Evolutionary conservation across 1,284 basidiomycete genomes (phyloP), one percentile per base, ranked within the genome.

Genomic region (Wallemia mellicola): DNA sequence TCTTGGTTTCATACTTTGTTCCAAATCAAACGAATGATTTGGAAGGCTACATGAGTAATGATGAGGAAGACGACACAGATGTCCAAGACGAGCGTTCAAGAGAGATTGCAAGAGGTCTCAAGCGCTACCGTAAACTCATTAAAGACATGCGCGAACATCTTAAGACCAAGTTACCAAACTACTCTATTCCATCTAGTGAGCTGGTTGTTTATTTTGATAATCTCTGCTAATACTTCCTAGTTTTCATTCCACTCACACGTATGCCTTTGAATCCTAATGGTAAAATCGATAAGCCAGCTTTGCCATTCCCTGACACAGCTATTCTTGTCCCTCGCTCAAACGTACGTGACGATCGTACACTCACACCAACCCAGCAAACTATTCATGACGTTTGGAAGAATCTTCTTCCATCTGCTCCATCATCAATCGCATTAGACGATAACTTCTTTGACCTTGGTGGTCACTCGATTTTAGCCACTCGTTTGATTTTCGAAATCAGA

Each of bases 231-330:
- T 22, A 33, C n/a, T 22, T 24, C 22, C 3, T 64, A 88, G 89
- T 95, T 54, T 89, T 96, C 66, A 89, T 98, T 55, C 94, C 94
- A 0, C 76, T 98, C 38, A 78, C 78, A 62, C 83, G 87, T 63
- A 94, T 99, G 84, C 94, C 94, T 15, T 77, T 99, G 59, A 99
- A 96, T 69, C 94, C 94, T 2, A 98, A 98, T 69, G 94, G 94
- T 63, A 99, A 98, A 73, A 84, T 99, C 68, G 94, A 99, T 75
- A 98, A 98, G 70, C 92, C 94, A 0, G 86, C 88, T 0, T 78
- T 98, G 58, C 94, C 94, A 17, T 99, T 98, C 82, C 94, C 94
- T 1, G 94, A 99, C 71, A 98, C 94, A 1, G 86, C 82, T 1
- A 80, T 87, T 60, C 78, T 78, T 2, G 75, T 75, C 24, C 66